Evolutionary conservation across 2,329 filamentous ascomycete species (phyloP).

Genomic region (Botrytis elliptica): DNA sequence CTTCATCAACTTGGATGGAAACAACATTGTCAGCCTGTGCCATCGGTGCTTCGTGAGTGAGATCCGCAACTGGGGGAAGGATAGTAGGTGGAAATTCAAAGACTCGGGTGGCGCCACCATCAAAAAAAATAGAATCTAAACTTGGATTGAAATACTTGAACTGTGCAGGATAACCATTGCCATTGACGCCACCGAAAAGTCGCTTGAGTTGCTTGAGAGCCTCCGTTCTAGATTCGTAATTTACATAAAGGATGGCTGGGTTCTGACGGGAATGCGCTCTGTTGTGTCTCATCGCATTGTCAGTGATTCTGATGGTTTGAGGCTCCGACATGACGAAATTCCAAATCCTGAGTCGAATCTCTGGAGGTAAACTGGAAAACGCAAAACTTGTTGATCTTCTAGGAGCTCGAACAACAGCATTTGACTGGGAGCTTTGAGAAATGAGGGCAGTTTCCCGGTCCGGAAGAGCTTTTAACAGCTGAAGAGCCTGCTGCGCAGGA

Average conservation of each 20-base stretch:
- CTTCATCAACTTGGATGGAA: not conserved
- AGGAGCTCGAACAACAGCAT: no score
- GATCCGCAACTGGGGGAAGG: not conserved
- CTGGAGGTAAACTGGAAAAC: not conserved
- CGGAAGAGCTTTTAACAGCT: not conserved
- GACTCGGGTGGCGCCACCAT: rapidly evolving
- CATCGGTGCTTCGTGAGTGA: not conserved
- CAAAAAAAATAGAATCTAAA: not conserved
- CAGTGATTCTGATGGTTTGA: not conserved
- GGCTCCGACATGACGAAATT: not conserved
- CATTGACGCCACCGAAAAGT: not conserved
- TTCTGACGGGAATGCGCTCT: not conserved
- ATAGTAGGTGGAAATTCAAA: not conserved
- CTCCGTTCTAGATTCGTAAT: not conserved
- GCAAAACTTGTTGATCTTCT: not conserved
- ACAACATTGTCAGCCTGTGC: not conserved
- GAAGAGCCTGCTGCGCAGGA: not conserved
- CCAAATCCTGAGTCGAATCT: not conserved
- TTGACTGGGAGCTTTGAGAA: not conserved
- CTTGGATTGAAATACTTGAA: not conserved
- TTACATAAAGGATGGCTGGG: not conserved
- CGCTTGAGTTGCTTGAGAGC: not conserved
- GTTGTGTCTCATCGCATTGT: not conserved
- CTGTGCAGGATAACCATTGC: not conserved
- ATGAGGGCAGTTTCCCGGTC: not conserved